These are phyloP conservation scores for Penicillium bialowiezense DNA, from an alignment of 495 filamentous ascomycete genomes.

Conservation along the genomic window DNA sequence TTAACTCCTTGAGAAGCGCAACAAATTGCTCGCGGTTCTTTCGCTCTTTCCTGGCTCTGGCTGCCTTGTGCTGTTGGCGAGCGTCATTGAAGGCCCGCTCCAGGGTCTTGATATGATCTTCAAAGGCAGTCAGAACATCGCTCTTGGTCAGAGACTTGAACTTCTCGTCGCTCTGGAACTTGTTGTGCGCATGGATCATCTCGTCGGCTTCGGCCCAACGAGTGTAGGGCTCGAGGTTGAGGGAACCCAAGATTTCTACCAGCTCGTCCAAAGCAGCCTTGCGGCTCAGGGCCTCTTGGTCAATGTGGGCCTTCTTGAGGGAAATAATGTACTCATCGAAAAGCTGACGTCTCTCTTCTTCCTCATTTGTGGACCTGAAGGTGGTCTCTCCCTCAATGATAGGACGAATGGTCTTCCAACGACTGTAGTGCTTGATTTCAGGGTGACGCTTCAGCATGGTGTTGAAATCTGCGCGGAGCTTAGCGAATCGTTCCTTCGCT, in stretches of 20 bases:
- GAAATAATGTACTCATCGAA: slow-evolving; percentile 92
- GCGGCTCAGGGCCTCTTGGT: slow-evolving; percentile 66
- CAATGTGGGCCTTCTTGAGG: slow-evolving; percentile 72
- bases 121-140: slow-evolving; percentile 89
- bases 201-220: slow-evolving; percentile 90
- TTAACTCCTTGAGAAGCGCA: slow-evolving; percentile 69
- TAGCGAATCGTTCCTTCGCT: slow-evolving; percentile 90
- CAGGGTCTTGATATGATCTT: slow-evolving; percentile 88
- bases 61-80: slow-evolving; percentile 79
- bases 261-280: slow-evolving; percentile 87
- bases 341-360: slow-evolving; percentile 83
- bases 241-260: slow-evolving; percentile 71
- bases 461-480: slow-evolving; percentile 89
- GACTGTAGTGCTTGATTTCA: slow-evolving; percentile 96
- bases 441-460: slow-evolving; percentile 96
- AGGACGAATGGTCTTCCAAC: slow-evolving; percentile 93
- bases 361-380: slow-evolving; percentile 85
- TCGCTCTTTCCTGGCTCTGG: slow-evolving; percentile 75
- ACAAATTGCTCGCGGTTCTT: slow-evolving; percentile 80
- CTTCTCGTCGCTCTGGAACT: slow-evolving; percentile 81
- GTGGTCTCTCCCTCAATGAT: slow-evolving; percentile 95
- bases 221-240: slow-evolving; percentile 89
- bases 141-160: slow-evolving; percentile 84
- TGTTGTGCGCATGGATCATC: slow-evolving; percentile 73
- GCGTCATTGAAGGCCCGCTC: slow-evolving; percentile 88